Percentiles rank a stretch among this genome's conserved stretches.
phyloP scores from a whole-genome alignment of 1,139 yeast species.

The Debaryomyces sp. region DNA sequence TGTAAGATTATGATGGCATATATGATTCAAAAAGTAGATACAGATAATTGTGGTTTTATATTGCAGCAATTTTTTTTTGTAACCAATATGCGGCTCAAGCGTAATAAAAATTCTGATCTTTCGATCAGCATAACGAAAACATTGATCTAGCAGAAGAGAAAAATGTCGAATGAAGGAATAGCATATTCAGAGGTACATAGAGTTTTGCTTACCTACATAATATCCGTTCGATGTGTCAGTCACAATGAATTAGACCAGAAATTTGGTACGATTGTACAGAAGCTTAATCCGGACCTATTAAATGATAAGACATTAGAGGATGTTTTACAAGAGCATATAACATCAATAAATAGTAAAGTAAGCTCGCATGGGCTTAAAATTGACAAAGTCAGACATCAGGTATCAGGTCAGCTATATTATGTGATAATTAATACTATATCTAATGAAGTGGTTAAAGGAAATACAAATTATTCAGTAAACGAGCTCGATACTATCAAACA shows the following conservation, averaged over 20 bases:
- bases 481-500: constrained; percentile 54
- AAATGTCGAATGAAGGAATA: neutral
- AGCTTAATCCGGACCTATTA: constrained; percentile 8
- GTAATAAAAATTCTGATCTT: neutral
- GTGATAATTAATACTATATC: constrained; percentile 46
- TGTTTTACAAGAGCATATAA: constrained; percentile 28
- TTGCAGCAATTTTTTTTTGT: constrained; percentile 6
- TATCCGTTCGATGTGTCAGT: constrained; percentile 32
- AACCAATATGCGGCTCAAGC: constrained; percentile 5
- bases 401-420: constrained; percentile 33
- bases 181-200: constrained; percentile 35
- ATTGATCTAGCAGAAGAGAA: neutral
- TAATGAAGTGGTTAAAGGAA: constrained; percentile 43
- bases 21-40: neutral
- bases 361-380: constrained; percentile 49
- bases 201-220: constrained; percentile 46
- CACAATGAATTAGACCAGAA: constrained; percentile 17
- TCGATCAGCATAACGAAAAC: neutral
- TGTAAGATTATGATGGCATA: neutral
- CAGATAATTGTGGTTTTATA: constrained; percentile 3
- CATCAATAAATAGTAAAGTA: constrained; percentile 42
- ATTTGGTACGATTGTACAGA: constrained; percentile 15
- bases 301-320: neutral
- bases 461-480: constrained; percentile 45
- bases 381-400: constrained; percentile 40